These are phyloP conservation scores for Mycena sanguinolenta DNA, from an alignment of 768 basidiomycete genomes.

Conservation along the genomic window DNA sequence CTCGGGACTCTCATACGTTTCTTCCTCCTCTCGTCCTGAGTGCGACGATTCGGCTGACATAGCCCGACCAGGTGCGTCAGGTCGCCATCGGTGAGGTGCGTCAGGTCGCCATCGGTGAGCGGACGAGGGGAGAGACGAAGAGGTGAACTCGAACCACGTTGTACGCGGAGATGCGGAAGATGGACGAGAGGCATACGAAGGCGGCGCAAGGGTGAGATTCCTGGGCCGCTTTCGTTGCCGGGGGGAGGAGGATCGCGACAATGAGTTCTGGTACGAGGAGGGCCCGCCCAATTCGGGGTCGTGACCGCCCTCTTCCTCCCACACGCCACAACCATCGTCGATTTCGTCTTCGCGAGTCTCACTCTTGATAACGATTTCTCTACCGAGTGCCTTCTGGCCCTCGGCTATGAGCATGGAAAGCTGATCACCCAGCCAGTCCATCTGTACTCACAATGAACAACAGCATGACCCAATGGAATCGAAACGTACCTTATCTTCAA, in stretches of 20 bases:
- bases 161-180: conserved; percentile 51
- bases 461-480: not conserved
- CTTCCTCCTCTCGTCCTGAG: conserved; percentile 58
- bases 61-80: conserved; percentile 42
- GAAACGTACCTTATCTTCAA: conserved; percentile 61
- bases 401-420: conserved; percentile 80
- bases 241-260: conserved; percentile 44
- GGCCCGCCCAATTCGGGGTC: conserved; percentile 31
- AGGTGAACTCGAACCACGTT: conserved; percentile 46
- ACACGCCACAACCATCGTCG: conserved; percentile 80
- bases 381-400: conserved; percentile 80
- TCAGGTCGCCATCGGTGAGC: conserved; percentile 30
- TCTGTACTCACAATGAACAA: conserved; percentile 52
- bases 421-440: conserved; percentile 87
- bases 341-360: conserved; percentile 81
- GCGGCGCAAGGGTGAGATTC: conserved; percentile 34
- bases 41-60: conserved; percentile 51
- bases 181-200: conserved; percentile 44
- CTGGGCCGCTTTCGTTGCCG: conserved; percentile 34
- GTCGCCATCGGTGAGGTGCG: conserved; percentile 30
- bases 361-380: conserved; percentile 85
- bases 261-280: conserved; percentile 29
- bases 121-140: conserved; percentile 41
- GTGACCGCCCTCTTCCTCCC: conserved; percentile 68
- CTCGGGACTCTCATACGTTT: conserved; percentile 74